phyloP scores from a whole-genome alignment of 768 basidiomycete genomes.

The Panellus pusillus region DNA sequence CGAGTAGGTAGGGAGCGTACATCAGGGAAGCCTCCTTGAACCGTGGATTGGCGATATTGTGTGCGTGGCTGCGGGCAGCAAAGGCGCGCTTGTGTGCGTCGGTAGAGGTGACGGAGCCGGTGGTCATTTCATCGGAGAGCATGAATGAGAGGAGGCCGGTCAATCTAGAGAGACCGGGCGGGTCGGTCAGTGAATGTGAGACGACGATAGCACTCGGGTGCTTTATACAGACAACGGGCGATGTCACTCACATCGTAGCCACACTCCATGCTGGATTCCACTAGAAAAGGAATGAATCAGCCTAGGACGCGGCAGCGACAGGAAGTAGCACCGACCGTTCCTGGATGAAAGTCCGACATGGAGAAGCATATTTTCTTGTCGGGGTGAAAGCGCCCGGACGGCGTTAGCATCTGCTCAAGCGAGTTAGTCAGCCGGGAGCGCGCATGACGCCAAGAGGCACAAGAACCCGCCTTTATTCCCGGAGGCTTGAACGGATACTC shows the following conservation, averaged over 20 bases:
- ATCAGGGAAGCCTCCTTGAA: conserved; percentile 87
- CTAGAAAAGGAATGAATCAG: conserved; percentile 34
- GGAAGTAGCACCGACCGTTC: conserved; percentile 56
- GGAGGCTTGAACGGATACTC: conserved; percentile 98
- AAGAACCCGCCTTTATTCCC: conserved; percentile 78
- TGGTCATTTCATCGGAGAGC: conserved; percentile 96
- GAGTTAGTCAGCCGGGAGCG: too few relatives aligned
- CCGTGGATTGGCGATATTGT: conserved; percentile 77
- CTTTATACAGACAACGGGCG: background rate
- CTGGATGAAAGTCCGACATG: conserved; percentile 95
- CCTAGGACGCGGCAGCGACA: background rate
- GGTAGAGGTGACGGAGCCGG: conserved; percentile 82
- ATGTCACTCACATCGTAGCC: conserved; percentile 76
- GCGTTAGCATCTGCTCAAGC: conserved; percentile 75
- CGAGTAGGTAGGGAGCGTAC: conserved; percentile 38
- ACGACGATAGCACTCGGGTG: background rate
- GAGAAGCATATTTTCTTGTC: conserved; percentile 98
- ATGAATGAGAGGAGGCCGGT: conserved; percentile 94
- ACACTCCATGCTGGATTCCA: conserved; percentile 98
- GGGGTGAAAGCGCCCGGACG: conserved; percentile 86
- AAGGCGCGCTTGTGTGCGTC: conserved; percentile 77
- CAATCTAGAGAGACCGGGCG: conserved; percentile 50
- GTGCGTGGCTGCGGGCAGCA: conserved; percentile 78
- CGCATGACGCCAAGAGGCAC: background rate
- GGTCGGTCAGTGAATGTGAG: conserved; percentile 8